Evolutionary conservation across 805 yeast genomes (phyloP).

Genomic region (Nakazawaea ernobii): DNA sequence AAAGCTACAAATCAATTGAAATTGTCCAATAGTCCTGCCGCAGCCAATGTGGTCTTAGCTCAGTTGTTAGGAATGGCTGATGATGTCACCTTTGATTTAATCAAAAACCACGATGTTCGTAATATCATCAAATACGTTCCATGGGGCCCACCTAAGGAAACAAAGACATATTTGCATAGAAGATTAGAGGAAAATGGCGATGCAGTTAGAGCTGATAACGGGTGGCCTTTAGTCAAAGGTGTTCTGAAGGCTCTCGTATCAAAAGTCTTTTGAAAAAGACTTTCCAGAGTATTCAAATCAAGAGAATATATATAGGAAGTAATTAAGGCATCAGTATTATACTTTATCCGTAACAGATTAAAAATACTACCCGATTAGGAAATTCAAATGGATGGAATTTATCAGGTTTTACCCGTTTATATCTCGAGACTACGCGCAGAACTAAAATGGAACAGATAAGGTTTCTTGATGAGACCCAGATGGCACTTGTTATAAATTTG

Average conservation of each 20-base stretch:
- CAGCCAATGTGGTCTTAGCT: slow-evolving; percentile 71
- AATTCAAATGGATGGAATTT: neutral
- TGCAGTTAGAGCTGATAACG: slow-evolving; percentile 80
- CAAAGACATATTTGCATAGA: slow-evolving; percentile 83
- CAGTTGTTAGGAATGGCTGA: slow-evolving; percentile 97
- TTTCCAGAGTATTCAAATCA: neutral
- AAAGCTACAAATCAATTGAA: slow-evolving; percentile 57
- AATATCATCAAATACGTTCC: slow-evolving; percentile 92
- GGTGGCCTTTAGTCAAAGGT: slow-evolving; percentile 65
- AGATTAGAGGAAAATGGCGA: slow-evolving; percentile 95
- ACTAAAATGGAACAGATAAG: neutral
- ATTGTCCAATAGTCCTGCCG: slow-evolving; percentile 16
- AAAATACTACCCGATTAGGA: neutral
- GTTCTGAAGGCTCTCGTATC: slow-evolving; percentile 32
- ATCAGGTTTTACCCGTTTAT: neutral
- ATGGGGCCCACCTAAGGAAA: slow-evolving; percentile 95
- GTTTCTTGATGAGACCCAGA: neutral
- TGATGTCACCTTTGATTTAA: slow-evolving; percentile 71
- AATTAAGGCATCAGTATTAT: too few species aligned
- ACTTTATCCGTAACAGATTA: too few species aligned
- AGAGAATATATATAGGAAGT: too few species aligned
- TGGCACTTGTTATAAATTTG: neutral
- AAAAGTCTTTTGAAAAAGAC: neutral
- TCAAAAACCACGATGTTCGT: slow-evolving; percentile 54
- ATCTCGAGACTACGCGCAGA: neutral